Conservation (phyloP, 208 protist genomes). For the Crithidia thermophila region DNA sequence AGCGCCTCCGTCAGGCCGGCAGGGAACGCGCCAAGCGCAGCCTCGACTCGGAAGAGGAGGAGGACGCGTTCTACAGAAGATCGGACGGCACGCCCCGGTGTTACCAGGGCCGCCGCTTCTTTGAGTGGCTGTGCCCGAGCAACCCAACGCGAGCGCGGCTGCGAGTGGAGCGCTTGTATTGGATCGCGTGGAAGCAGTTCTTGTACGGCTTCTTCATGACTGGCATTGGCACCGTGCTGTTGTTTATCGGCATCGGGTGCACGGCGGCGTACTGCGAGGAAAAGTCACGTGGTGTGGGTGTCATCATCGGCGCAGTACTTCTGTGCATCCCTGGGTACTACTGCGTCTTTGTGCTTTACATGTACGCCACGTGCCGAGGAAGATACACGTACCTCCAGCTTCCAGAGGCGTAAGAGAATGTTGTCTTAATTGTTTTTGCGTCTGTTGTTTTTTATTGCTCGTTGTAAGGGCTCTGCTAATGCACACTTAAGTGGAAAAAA, state of each 20-base stretch:
- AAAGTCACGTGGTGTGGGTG: slow-evolving; percentile 35
- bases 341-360: slow-evolving; percentile 57
- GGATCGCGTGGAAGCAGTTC: slow-evolving; percentile 65
- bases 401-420: slow-evolving; percentile 25
- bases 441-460: not conserved
- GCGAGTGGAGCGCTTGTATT: slow-evolving; percentile 78
- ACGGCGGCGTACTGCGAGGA: slow-evolving; percentile 33
- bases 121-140: slow-evolving; percentile 47
- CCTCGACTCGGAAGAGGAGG: slow-evolving; percentile 52
- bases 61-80: slow-evolving; percentile 45
- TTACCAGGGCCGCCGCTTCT: slow-evolving; percentile 44
- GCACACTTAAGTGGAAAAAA: too few relatives aligned
- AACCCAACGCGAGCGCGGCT: slow-evolving; percentile 53
- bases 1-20: slow-evolving; percentile 6
- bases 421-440: not conserved
- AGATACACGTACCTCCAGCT: slow-evolving; percentile 55
- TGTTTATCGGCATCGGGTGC: slow-evolving; percentile 42
- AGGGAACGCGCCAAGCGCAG: slow-evolving; percentile 14
- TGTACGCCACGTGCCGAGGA: slow-evolving; percentile 61
- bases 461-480: too few relatives aligned
- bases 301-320: slow-evolving; percentile 54
- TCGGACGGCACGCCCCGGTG: not conserved
- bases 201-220: slow-evolving; percentile 68
- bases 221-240: slow-evolving; percentile 56
- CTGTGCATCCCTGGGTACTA: slow-evolving; percentile 76